These are phyloP conservation scores for Auriscalpium vulgare DNA, from an alignment of 768 basidiomycete species.

Conservation along the genomic window DNA sequence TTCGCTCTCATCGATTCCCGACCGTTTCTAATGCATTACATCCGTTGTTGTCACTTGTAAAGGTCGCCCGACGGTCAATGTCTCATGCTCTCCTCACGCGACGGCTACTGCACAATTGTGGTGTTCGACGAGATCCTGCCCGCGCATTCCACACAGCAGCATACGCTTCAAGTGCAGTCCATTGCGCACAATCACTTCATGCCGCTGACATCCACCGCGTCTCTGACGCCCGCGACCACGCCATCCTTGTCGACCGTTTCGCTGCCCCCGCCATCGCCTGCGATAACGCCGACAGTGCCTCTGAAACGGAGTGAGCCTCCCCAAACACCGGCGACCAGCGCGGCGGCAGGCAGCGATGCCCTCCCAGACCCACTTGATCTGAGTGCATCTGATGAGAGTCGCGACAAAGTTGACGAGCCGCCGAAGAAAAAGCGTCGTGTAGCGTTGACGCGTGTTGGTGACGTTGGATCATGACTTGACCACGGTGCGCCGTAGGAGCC, in stretches of 20 bases:
- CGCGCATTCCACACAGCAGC: conserved; percentile 84
- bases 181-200: conserved; percentile 83
- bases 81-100: conserved; percentile 83
- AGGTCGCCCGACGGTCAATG: conserved; percentile 97
- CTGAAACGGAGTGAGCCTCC: conserved; percentile 11
- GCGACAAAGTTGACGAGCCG: conserved; percentile 36
- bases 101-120: conserved; percentile 95
- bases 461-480: conserved; percentile 20
- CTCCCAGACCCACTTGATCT: background rate
- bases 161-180: conserved; percentile 81
- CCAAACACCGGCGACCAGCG: conserved; percentile 24
- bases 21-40: background rate
- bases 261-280: conserved; percentile 11
- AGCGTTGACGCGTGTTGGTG: conserved; percentile 64
- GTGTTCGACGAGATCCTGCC: conserved; percentile 93
- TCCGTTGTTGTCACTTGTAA: conserved; percentile 1
- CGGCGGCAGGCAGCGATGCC: conserved; percentile 17
- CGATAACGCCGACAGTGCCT: conserved; percentile 11
- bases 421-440: conserved; percentile 84
- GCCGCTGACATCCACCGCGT: conserved; percentile 38
- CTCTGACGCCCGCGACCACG: conserved; percentile 30
- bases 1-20: background rate
- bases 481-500: no score
- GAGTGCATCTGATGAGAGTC: conserved; percentile 14
- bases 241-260: conserved; percentile 22